phyloP scores from a whole-genome alignment of 2,329 filamentous ascomycete species.

The Aspergillus chevalieri region DNA sequence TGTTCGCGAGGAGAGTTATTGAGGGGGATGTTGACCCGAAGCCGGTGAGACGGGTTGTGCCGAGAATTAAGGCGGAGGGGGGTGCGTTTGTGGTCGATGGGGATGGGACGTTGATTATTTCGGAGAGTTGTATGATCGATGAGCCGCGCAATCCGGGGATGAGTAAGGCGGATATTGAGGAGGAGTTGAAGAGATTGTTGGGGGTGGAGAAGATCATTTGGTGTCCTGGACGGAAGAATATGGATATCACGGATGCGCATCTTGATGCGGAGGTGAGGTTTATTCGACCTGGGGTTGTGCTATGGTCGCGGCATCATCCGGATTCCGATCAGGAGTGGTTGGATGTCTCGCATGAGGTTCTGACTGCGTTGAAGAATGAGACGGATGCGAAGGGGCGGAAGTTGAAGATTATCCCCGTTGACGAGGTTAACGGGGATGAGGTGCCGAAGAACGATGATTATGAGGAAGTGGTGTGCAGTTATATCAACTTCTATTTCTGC shows the following conservation, averaged over 20 bases:
- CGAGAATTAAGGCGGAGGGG: constrained; percentile 19
- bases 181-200: constrained; percentile 16
- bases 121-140: constrained; percentile 24
- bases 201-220: constrained; percentile 25
- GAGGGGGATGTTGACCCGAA: constrained; percentile 8
- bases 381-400: constrained; percentile 19
- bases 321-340: constrained; percentile 9
- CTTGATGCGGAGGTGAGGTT: constrained; percentile 23
- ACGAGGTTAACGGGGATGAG: constrained; percentile 16
- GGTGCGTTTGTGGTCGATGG: constrained; percentile 25
- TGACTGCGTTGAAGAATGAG: constrained; percentile 9
- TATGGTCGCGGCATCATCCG: constrained; percentile 15
- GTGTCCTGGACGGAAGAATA: constrained; percentile 18
- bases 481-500: constrained; percentile 26
- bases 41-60: constrained; percentile 9
- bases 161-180: constrained; percentile 16
- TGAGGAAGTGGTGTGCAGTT: constrained; percentile 17
- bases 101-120: constrained; percentile 23
- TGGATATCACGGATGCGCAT: constrained; percentile 26
- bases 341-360: constrained; percentile 16
- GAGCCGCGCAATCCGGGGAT: constrained; percentile 20
- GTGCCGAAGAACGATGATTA: neutral
- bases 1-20: constrained; percentile 13
- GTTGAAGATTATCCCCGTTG: constrained; percentile 16
- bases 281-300: constrained; percentile 18